Percentiles rank a stretch among this genome's conserved stretches.
Conservation (phyloP, 208 protist species). For the Acanthamoeba triangularis region DNA sequence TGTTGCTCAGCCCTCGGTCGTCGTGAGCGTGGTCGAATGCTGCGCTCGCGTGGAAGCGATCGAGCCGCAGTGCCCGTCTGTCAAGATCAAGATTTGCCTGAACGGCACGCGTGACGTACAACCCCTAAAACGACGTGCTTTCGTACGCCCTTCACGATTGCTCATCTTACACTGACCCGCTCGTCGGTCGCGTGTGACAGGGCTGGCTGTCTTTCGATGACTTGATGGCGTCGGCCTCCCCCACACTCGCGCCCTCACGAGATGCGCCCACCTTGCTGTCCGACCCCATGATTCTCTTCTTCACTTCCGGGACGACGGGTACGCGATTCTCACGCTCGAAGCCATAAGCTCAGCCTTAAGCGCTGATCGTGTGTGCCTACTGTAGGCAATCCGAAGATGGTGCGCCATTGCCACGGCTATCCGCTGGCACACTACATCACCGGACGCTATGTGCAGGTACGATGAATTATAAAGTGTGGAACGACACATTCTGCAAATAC, state of each 20-base stretch:
- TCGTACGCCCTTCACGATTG: too few species aligned
- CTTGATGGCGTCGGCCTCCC: not conserved
- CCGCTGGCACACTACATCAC: not conserved
- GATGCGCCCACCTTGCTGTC: not conserved
- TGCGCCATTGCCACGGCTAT: not conserved
- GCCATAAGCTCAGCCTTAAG: too few species aligned
- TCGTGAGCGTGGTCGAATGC: slow-evolving; percentile 1
- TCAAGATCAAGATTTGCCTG: not conserved
- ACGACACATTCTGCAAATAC: too few species aligned
- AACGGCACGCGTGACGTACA: not conserved
- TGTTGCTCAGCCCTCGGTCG: not conserved
- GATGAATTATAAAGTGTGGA: too few species aligned
- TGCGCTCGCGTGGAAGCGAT: not conserved
- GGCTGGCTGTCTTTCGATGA: not conserved
- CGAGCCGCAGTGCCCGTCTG: not conserved
- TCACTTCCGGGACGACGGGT: slow-evolving; percentile 30
- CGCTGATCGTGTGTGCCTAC: too few species aligned
- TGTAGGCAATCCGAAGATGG: slow-evolving; percentile 48
- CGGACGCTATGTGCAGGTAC: not conserved
- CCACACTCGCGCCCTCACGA: not conserved
- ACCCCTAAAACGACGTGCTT: not conserved
- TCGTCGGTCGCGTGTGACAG: not conserved
- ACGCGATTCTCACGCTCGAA: too few species aligned
- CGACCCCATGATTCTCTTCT: slow-evolving; percentile 27
- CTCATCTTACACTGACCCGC: not conserved